A percentile compares a stretch with the other conserved stretches of the same genome.
Conservation (phyloP, 768 basidiomycete species). For the Sutorius australiensis region DNA sequence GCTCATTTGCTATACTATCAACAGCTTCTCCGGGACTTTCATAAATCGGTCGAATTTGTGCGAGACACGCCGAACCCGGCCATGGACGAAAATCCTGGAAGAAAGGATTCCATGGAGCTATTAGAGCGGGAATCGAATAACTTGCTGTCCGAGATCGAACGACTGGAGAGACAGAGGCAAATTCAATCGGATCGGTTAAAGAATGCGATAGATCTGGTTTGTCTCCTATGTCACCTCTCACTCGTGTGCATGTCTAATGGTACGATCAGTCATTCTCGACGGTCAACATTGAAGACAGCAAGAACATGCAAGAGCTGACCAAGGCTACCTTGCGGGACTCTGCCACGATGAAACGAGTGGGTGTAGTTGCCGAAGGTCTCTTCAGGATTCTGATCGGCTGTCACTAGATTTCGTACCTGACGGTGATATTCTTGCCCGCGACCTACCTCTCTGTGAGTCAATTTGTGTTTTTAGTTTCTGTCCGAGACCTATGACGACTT, state of each 20-base stretch:
- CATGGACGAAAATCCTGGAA: constrained; percentile 28
- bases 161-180: constrained; percentile 29
- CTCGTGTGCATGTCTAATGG: not conserved
- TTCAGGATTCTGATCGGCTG: not conserved
- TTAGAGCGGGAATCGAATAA: constrained; percentile 20
- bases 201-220: constrained; percentile 33
- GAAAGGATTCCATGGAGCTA: constrained; percentile 3
- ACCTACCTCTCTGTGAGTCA: constrained; percentile 37
- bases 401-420: constrained; percentile 50
- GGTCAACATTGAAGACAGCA: constrained; percentile 58
- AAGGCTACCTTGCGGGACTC: constrained; percentile 42
- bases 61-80: constrained; percentile 47
- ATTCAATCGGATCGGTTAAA: constrained; percentile 28
- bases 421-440: constrained; percentile 60
- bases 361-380: not conserved
- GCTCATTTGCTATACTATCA: constrained; percentile 57
- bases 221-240: not conserved
- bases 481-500: constrained; percentile 1
- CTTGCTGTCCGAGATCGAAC: constrained; percentile 42
- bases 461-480: no score
- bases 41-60: constrained; percentile 49
- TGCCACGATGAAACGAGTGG: constrained; percentile 35
- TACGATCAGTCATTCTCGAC: constrained; percentile 50
- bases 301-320: constrained; percentile 49
- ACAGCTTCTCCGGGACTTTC: constrained; percentile 52